phyloP scores from a whole-genome alignment of 2,329 filamentous ascomycete genomes.

The Sporothrix phasma region DNA sequence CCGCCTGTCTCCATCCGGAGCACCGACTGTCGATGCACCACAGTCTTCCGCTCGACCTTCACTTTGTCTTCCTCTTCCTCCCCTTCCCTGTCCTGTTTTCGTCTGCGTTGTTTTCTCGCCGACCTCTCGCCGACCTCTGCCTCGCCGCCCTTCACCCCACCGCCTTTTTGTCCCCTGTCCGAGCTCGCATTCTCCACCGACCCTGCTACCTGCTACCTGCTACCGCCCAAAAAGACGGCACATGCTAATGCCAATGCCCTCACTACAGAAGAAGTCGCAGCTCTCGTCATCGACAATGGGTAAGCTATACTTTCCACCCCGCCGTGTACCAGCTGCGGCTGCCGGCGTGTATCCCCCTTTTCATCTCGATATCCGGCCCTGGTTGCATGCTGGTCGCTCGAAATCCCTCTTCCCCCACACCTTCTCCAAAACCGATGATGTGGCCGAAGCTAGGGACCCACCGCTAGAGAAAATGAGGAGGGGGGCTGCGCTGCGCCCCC shows the following conservation, averaged over 20 bases:
- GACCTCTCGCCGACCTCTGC: not conserved
- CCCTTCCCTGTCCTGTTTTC: not conserved
- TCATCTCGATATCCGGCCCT: not conserved
- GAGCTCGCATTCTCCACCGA: constrained; percentile 1
- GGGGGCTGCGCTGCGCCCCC: not conserved
- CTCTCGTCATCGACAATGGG: constrained; percentile 99
- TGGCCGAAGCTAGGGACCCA: constrained; percentile 15
- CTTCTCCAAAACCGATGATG: constrained; percentile 14
- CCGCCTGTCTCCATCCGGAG: not conserved
- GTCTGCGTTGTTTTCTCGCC: not conserved
- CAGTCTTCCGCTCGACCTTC: not conserved
- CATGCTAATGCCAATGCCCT: constrained; percentile 22
- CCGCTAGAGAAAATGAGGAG: constrained; percentile 9
- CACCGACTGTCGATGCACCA: not conserved
- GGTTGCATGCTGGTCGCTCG: not conserved
- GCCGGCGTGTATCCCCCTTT: not conserved
- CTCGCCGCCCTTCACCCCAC: not conserved
- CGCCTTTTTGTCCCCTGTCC: constrained; percentile 12
- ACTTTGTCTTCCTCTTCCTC: not conserved
- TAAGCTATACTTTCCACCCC: constrained; percentile 48
- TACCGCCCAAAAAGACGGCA: not conserved
- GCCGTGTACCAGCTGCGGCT: not conserved
- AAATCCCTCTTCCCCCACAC: constrained; percentile 10
- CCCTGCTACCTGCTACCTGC: too few species aligned
- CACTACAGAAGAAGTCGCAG: constrained; percentile 92